Percentiles rank a stretch among this genome's conserved stretches.
phyloP scores from a whole-genome alignment of 768 basidiomycete genomes.

The Leccinellum albellum region DNA sequence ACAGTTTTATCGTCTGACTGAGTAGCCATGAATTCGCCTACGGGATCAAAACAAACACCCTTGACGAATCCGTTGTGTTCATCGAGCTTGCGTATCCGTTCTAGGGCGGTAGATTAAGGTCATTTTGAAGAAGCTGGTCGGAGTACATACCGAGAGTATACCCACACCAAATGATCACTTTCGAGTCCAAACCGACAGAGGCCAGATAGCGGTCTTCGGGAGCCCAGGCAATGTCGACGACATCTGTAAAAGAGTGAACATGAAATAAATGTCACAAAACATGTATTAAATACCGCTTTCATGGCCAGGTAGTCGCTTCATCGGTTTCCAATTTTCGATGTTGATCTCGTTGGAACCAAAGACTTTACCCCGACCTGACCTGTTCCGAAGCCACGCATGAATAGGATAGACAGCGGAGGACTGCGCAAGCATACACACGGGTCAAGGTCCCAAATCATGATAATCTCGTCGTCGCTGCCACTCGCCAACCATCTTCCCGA shows the following conservation, averaged over 20 bases:
- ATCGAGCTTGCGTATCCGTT: constrained; percentile 78
- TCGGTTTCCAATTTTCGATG: constrained; percentile 94
- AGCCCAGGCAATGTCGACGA: constrained; percentile 94
- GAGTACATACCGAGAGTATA: constrained; percentile 71
- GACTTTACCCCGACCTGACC: constrained; percentile 77
- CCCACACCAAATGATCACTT: constrained; percentile 92
- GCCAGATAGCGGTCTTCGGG: constrained; percentile 90
- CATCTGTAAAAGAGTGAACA: constrained; percentile 52
- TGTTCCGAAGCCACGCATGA: constrained; percentile 29
- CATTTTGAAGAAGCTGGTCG: not conserved
- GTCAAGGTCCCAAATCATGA: constrained; percentile 97
- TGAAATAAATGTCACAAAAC: not conserved
- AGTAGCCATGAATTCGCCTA: constrained; percentile 96
- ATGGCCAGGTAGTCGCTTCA: constrained; percentile 89
- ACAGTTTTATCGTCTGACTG: constrained; percentile 95
- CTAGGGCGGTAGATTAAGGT: constrained; percentile 36
- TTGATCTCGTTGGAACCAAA: constrained; percentile 97
- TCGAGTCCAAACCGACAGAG: constrained; percentile 89
- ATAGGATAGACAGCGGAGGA: not conserved
- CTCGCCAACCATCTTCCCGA: constrained; percentile 92
- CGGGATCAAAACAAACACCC: constrained; percentile 98
- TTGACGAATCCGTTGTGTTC: constrained; percentile 96
- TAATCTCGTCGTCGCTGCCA: constrained; percentile 92
- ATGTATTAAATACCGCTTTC: constrained; percentile 68
- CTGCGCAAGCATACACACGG: constrained; percentile 54